Evolutionary conservation across 2,329 filamentous ascomycete species (phyloP), one percentile per base, ranked within the genome.

Genomic region (Daldinia sp.): DNA sequence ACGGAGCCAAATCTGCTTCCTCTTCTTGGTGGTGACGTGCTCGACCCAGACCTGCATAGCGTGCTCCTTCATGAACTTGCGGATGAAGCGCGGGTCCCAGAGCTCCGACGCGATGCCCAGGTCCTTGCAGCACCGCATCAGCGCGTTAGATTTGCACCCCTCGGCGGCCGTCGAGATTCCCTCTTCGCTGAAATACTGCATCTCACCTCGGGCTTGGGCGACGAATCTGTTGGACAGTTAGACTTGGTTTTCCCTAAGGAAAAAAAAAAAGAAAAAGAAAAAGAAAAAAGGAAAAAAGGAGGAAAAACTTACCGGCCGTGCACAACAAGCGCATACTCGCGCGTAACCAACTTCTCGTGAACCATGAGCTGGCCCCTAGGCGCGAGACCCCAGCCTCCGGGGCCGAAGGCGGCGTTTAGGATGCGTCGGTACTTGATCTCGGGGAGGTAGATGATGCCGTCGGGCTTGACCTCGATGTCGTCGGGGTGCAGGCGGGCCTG

Each of bases 111-210:
- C 96, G 72, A 99, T 92, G 39, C 96, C 96, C 35, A 99, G 83
- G 80, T 99, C 96, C 84, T 99, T 99, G 85, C 96, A 98, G 87
- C 95, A 98, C 65, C 96, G 92, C 90, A 98, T 97, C 73, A 99
- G 86, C 12, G 96, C 96, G 79, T 99, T 99, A 70, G 94, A 97
- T 82, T 98, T 98, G 86, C 94, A 97, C 60, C 96, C 96, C 82
- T 99, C 96, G 67, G 94, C 94, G 7, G 96, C 94, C 1, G 94
- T 97, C 28, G 96, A 94, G 71, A 99, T 94, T 62, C 92, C 92
- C 74, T 98, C 94, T 37, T 93, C 88, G 74, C 88, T 89, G 82
- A 98, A 99, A 82, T 97, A 99, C 73, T 92, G 89, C 84, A 97
- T 95, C 81, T 98, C 96, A 78, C 96, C 96, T 73, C 96, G 92